Conservation (phyloP, 495 filamentous ascomycete species). For the Aspergillus bertholletiae region DNA sequence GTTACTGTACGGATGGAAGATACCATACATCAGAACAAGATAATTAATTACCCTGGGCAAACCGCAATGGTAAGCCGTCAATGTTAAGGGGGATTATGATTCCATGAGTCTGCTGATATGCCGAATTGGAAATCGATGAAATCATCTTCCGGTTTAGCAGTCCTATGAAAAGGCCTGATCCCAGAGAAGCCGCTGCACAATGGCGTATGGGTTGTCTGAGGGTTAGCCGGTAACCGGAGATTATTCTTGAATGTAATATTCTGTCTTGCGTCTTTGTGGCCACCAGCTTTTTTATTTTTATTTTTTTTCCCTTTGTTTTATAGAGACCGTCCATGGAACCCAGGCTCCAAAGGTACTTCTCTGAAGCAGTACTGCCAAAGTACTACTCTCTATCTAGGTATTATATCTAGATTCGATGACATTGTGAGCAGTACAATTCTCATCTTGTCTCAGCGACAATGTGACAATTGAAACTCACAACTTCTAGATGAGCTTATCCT, state of each 20-base stretch:
- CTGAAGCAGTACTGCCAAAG: too few species aligned
- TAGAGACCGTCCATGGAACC: neutral
- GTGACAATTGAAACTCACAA: too few species aligned
- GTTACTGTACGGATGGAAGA: too few species aligned
- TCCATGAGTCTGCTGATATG: neutral
- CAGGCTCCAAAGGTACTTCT: too few species aligned
- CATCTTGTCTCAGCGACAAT: too few species aligned
- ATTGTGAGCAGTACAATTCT: too few species aligned
- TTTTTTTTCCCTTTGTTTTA: too few species aligned
- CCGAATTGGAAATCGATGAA: neutral
- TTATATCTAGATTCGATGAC: too few species aligned
- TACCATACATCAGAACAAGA: too few species aligned
- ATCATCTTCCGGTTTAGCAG: neutral
- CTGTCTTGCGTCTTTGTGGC: constrained; percentile 9
- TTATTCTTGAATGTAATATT: neutral
- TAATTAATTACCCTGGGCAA: too few species aligned
- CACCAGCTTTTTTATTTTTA: too few species aligned
- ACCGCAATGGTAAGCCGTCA: neutral
- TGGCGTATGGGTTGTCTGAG: constrained; percentile 15
- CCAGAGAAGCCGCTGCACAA: constrained; percentile 14
- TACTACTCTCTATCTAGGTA: too few species aligned
- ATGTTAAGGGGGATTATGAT: neutral
- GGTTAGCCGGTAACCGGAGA: constrained; percentile 13
- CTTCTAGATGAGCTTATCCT: neutral
- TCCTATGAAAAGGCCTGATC: neutral